These are phyloP conservation scores for Zymoseptoria tritici DNA, from an alignment of 2,329 filamentous ascomycete species.

Conservation along the genomic window DNA sequence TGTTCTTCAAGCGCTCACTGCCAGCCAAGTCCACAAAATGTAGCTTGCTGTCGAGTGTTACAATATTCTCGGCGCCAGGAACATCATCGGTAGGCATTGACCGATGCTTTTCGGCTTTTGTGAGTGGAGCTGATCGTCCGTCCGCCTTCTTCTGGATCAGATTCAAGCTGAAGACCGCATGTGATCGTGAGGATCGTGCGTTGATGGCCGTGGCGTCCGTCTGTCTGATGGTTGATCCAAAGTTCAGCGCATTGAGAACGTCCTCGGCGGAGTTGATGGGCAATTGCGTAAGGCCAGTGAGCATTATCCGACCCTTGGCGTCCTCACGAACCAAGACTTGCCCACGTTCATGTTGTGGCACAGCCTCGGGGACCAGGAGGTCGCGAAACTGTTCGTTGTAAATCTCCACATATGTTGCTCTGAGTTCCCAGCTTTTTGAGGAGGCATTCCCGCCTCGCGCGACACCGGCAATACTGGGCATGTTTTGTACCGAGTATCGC, in stretches of 20 bases:
- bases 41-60: slow-evolving; percentile 94
- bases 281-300: slow-evolving; percentile 82
- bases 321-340: slow-evolving; percentile 91
- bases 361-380: slow-evolving; percentile 70
- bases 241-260: slow-evolving; percentile 78
- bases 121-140: slow-evolving; percentile 39
- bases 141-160: slow-evolving; percentile 75
- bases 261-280: slow-evolving; percentile 89
- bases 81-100: slow-evolving; percentile 80
- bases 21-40: slow-evolving; percentile 98
- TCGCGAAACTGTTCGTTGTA: slow-evolving; percentile 96
- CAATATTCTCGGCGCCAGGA: slow-evolving; percentile 55
- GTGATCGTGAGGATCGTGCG: slow-evolving; percentile 92
- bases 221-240: slow-evolving; percentile 88
- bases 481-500: slow-evolving; percentile 60
- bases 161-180: slow-evolving; percentile 94
- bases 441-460: slow-evolving; percentile 32
- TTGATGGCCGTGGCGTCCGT: slow-evolving; percentile 97
- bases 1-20: slow-evolving; percentile 95
- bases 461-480: slow-evolving; percentile 38
- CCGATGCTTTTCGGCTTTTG: slow-evolving; percentile 69
- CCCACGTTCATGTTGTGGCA: slow-evolving; percentile 61
- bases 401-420: slow-evolving; percentile 70
- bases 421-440: slow-evolving; percentile 82
- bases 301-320: slow-evolving; percentile 83